A percentile compares a stretch with the other conserved stretches of the same genome.
phyloP scores from a whole-genome alignment of 2,329 filamentous ascomycete species.

The Aspergillus cejpii region DNA sequence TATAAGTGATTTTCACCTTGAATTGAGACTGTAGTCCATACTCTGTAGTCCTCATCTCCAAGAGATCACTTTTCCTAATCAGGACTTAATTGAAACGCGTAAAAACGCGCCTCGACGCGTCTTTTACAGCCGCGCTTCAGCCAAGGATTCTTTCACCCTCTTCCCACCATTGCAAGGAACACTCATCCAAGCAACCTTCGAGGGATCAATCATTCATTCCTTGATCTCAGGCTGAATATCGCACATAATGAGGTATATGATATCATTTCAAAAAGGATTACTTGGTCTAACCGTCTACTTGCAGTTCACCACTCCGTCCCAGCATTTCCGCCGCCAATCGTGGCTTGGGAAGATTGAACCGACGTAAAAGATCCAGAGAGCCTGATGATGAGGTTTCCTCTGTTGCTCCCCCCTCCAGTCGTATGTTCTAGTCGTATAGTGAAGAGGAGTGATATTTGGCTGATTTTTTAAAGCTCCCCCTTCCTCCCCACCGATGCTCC shows the following conservation, averaged over 20 bases:
- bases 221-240: slow-evolving; percentile 4
- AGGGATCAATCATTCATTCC: slow-evolving; percentile 6
- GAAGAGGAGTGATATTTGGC: slow-evolving; percentile 1
- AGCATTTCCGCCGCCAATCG: slow-evolving; percentile 80
- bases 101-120: slow-evolving; percentile 14
- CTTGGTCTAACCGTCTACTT: too few relatives aligned
- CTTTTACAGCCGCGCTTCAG: slow-evolving; percentile 6
- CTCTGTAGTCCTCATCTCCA: too few relatives aligned
- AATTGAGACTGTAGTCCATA: too few relatives aligned
- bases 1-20: too few relatives aligned
- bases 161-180: slow-evolving; percentile 5
- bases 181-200: slow-evolving; percentile 5
- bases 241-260: slow-evolving; percentile 30
- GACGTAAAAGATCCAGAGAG: slow-evolving; percentile 60
- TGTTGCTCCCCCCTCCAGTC: slow-evolving; percentile 56
- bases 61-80: slow-evolving; percentile 18
- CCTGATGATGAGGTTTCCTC: slow-evolving; percentile 58
- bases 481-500: slow-evolving; percentile 56
- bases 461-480: slow-evolving; percentile 37
- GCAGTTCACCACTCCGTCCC: slow-evolving; percentile 72
- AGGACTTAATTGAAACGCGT: slow-evolving; percentile 33
- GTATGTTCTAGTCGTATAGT: slow-evolving; percentile 40
- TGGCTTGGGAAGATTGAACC: slow-evolving; percentile 50
- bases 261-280: background rate
- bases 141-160: slow-evolving; percentile 19